phyloP scores from a whole-genome alignment of 129 eudicot genomes.

The Helianthus annuus region DNA sequence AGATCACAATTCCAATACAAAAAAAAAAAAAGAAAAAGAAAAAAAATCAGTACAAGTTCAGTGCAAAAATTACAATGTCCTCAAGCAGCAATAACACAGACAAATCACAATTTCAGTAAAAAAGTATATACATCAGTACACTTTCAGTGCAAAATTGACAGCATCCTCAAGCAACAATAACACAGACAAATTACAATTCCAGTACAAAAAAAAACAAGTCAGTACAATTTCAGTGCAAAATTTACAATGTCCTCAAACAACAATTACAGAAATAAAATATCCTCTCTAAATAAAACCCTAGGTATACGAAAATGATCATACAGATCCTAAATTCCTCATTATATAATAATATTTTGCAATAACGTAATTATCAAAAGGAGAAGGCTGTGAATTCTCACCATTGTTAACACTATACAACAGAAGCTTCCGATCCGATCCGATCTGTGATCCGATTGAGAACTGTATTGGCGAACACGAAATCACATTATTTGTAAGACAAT shows the following conservation, averaged over 20 bases:
- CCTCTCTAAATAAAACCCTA: neutral
- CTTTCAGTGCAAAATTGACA: too few relatives aligned
- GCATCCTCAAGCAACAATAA: neutral
- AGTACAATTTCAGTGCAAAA: too few relatives aligned
- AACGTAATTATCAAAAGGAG: neutral
- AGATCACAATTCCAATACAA: too few relatives aligned
- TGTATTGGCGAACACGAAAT: slow-evolving; percentile 10
- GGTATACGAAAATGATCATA: neutral
- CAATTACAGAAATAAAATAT: neutral
- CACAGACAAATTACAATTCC: too few relatives aligned
- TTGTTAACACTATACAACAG: slow-evolving; percentile 7
- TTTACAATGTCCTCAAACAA: neutral
- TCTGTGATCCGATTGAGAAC: slow-evolving; percentile 8
- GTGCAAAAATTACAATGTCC: too few relatives aligned
- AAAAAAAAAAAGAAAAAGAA: too few relatives aligned
- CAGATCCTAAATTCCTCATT: slow-evolving; percentile 18
- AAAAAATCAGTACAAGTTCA: too few relatives aligned
- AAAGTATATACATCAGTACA: too few relatives aligned
- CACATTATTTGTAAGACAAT: neutral
- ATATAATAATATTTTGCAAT: neutral
- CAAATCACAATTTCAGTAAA: too few relatives aligned
- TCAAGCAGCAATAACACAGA: too few relatives aligned
- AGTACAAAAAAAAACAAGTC: too few relatives aligned
- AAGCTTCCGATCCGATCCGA: slow-evolving; percentile 10
- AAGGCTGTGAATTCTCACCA: slow-evolving; percentile 20